A percentile compares a stretch with the other conserved stretches of the same genome.
These are phyloP conservation scores for Diaporthe sp. DNA, from an alignment of 2,329 filamentous ascomycete genomes.

Conservation along the genomic window DNA sequence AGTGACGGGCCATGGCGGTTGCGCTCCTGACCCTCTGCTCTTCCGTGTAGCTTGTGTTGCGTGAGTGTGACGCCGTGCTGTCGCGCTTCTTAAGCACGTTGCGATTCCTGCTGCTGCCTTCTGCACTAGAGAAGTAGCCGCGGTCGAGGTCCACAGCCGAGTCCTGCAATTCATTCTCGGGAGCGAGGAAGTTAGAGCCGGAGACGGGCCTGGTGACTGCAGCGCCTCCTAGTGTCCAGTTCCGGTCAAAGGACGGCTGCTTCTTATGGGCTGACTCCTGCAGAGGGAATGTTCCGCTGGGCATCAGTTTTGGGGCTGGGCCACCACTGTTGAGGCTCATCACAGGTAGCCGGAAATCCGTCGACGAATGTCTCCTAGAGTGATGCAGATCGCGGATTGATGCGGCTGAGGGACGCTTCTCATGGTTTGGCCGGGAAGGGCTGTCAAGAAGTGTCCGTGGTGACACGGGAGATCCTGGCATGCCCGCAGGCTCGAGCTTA, in stretches of 20 bases:
- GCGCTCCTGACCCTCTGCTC: constrained; percentile 78
- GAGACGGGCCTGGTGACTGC: constrained; percentile 44
- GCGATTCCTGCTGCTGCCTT: constrained; percentile 80
- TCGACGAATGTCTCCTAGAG: constrained; percentile 85
- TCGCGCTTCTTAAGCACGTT: constrained; percentile 87
- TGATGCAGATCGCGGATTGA: constrained; percentile 87
- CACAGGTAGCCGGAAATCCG: constrained; percentile 73
- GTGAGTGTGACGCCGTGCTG: constrained; percentile 70
- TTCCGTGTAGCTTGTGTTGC: constrained; percentile 82
- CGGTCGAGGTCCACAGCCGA: constrained; percentile 78
- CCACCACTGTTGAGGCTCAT: constrained; percentile 49
- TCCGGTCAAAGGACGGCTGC: constrained; percentile 77
- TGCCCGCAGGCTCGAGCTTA: constrained; percentile 57
- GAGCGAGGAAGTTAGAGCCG: constrained; percentile 63
- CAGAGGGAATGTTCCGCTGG: constrained; percentile 59
- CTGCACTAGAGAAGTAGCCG: constrained; percentile 93
- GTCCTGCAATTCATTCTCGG: constrained; percentile 59
- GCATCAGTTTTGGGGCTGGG: constrained; percentile 58
- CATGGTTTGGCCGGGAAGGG: constrained; percentile 63
- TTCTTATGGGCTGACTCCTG: constrained; percentile 68
- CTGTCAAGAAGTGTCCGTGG: constrained; percentile 57
- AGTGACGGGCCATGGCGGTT: constrained; percentile 78
- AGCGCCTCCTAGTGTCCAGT: constrained; percentile 75
- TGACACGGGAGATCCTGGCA: constrained; percentile 56
- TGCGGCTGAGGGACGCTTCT: constrained; percentile 80